Base-by-base conservation (phyloP, 2,329 filamentous ascomycete species). In the Sporothrix protearum region DNA sequence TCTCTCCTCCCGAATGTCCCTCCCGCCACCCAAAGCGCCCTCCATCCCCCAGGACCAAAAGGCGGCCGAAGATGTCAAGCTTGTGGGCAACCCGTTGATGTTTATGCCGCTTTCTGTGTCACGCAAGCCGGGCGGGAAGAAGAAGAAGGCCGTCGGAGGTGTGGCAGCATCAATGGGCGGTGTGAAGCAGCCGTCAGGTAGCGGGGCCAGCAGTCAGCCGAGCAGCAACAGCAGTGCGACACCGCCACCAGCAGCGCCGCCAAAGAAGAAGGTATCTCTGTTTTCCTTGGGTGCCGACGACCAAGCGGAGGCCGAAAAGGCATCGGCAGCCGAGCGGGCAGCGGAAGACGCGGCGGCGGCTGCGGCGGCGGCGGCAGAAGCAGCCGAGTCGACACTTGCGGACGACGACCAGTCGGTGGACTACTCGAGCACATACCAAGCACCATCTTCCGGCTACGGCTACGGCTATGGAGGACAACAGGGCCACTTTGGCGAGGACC, bases 31-130 rank as follows among this genome's bases (percentile, higher is more conserved):
- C 10, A 76, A 80, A 16, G 78, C 79, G 61, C 85, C 85, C n/a
- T 81, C 83, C 42, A 85, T 87, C 76, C 84, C 86, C 1, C 83
- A 82, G 14, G 85, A 86, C 55, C 85, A 88, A 76, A 88, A 88
- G 76, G 80, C 85, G 33, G 86, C 85, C n/a, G 84, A 87, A 1
- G 88, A 91, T 72, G 86, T 91, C 19, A 91, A 92, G 80, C 81
- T 92, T 16, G 87, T 90, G 1, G 92, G 92, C 25, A 96, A 94
- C 76, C 88, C 93, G 14, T 88, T 94, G 80, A 92, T 93, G 88
- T 97, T 98, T 80, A 92, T 90, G 78, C 95, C 95, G 3, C 83
- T 97, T 49, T 97, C 94, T 0, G 94, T 97, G 16, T 88, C 90
- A 19, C 87, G 92, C 73, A 93, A 91, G 74, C 85, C 89, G 39